Evolutionary conservation across 305 asterid species (phyloP), one percentile per base, ranked within the genome.

Genomic region (Caryopteris hybrid): DNA sequence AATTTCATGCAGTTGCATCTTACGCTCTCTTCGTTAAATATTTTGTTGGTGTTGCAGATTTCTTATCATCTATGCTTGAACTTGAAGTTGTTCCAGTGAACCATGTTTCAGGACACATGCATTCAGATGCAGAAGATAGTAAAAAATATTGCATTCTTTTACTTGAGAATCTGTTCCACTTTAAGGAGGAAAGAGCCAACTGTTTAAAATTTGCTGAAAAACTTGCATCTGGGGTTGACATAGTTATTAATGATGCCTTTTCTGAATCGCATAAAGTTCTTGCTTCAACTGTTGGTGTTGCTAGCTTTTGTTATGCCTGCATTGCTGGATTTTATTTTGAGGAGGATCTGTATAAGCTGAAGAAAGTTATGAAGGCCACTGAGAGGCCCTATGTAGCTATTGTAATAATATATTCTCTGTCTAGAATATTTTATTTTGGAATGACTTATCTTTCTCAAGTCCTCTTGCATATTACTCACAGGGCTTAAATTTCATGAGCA

Each of bases 311-410:
- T 76, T 66, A 47, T 77, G 86, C 89, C 61, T 81, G 77, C 69
- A 67, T 90, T 74, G 88, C 95, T 17, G 99, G 99, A 62, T 93
- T 93, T 76, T 72, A 79, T 86, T 85, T 93, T 70, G 95, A 86
- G 74, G 87, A 87, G 76, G 55, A 79, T 55, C 74, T 88, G 23
- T 38, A 66, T 78, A 85, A 88, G 80, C 78, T 88, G 81, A 81
- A 78, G 86, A 81, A 85, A 67, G 84, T 84, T 70, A 72, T 69
- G 63, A 74, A 62, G 66, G 73, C 82, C 79, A 60, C 67, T 65
- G 68, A 74, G 71, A 76, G 74, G 66, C 95, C 96, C 64, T 88
- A 84, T 75, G 63, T 79, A 74, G 96, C 95, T 64, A 87, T 93
- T 69, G 97, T 90, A 90, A 67, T 55, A 54, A 47, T 73, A 74